phyloP scores from a whole-genome alignment of 192 early-diverging fungal genomes.

The Podila minutissima region DNA sequence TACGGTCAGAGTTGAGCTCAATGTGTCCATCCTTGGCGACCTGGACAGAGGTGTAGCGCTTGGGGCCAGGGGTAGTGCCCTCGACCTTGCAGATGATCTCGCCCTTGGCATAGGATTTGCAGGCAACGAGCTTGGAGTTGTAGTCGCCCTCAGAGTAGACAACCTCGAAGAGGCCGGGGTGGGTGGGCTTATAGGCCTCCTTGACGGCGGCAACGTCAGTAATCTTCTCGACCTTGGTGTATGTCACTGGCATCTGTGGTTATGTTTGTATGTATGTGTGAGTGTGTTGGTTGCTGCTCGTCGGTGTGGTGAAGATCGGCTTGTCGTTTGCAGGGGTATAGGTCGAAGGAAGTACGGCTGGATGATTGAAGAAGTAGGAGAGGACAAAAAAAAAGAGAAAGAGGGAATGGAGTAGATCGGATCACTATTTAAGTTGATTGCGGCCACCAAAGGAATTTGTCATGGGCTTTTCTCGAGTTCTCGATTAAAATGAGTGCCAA shows the following conservation, averaged over 20 bases:
- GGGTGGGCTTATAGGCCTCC: constrained; percentile 51
- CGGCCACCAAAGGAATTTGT: not conserved
- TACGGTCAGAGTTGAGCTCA: constrained; percentile 65
- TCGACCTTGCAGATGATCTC: constrained; percentile 54
- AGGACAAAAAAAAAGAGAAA: constrained; percentile 6
- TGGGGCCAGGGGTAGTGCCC: constrained; percentile 59
- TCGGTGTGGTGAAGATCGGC: not conserved
- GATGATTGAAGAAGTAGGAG: not conserved
- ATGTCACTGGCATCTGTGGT: constrained; percentile 35
- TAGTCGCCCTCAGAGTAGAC: constrained; percentile 53
- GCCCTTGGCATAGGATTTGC: constrained; percentile 53
- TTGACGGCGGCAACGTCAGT: constrained; percentile 49
- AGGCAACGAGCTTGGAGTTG: constrained; percentile 57
- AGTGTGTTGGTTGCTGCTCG: not conserved
- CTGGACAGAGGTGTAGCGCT: constrained; percentile 66
- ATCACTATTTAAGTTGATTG: too few relatives aligned
- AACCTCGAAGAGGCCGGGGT: constrained; percentile 56
- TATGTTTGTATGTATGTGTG: not conserved
- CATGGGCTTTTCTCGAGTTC: not conserved
- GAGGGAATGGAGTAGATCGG: not conserved
- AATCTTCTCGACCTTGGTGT: constrained; percentile 47
- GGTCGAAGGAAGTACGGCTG: not conserved
- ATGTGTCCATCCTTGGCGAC: constrained; percentile 56
- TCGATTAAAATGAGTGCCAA: not conserved
- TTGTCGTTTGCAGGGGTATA: not conserved